Conservation (phyloP, 1,284 basidiomycete species). For the Cutaneotrichosporon daszewskae region DNA sequence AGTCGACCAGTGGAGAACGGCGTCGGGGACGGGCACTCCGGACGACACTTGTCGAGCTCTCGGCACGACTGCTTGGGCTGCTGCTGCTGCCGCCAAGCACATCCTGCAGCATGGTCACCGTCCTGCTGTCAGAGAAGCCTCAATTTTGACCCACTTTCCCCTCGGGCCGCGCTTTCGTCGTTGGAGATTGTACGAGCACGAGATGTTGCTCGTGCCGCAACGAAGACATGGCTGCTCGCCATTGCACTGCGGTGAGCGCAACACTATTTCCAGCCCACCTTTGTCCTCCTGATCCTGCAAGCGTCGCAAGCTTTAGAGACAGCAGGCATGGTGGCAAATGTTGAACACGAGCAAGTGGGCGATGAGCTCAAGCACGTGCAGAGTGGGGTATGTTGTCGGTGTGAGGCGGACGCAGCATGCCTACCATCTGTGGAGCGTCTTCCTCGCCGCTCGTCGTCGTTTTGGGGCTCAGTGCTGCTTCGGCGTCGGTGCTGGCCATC, state of each 20-base stretch:
- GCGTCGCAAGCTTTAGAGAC: conserved; percentile 2
- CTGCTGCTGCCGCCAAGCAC: background rate
- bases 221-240: background rate
- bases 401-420: too few relatives aligned
- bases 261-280: background rate
- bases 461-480: too few relatives aligned
- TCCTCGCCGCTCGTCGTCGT: too few relatives aligned
- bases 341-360: background rate
- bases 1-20: background rate
- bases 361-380: background rate
- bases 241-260: background rate
- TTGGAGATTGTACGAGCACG: background rate
- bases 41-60: too few relatives aligned
- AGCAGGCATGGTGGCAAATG: background rate
- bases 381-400: too few relatives aligned
- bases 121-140: background rate
- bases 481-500: too few relatives aligned
- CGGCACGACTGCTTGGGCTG: background rate
- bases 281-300: conserved; percentile 1
- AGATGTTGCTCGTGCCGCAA: background rate
- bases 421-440: too few relatives aligned
- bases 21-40: too few relatives aligned
- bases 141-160: background rate
- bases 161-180: background rate
- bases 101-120: background rate